phyloP scores from a whole-genome alignment of 2,329 filamentous ascomycete genomes.

The Emergomyces africanus region DNA sequence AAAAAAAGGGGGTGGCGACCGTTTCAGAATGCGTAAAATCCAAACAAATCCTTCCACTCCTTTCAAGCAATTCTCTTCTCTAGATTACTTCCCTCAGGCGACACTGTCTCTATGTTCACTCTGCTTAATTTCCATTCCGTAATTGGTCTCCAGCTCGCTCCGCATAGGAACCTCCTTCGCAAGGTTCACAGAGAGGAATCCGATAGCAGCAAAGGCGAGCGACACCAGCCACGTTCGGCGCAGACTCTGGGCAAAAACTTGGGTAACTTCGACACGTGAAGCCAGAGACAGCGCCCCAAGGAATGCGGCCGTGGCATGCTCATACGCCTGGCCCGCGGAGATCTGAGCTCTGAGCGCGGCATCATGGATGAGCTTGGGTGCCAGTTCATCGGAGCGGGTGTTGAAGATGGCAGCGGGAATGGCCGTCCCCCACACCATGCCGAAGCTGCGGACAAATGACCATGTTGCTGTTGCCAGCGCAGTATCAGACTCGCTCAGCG shows the following conservation, averaged over 20 bases:
- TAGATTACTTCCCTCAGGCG: too few relatives aligned
- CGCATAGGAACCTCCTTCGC: conserved; percentile 27
- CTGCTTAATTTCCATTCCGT: conserved; percentile 22
- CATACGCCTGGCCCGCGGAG: conserved; percentile 3
- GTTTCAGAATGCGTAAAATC: too few relatives aligned
- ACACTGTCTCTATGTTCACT: too few relatives aligned
- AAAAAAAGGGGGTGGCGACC: too few relatives aligned
- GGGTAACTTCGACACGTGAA: conserved; percentile 16
- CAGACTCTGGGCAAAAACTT: conserved; percentile 22
- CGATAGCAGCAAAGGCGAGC: conserved; percentile 19
- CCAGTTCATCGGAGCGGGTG: conserved; percentile 10
- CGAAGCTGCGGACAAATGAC: conserved; percentile 21
- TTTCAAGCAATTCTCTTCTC: too few relatives aligned
- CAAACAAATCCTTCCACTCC: too few relatives aligned
- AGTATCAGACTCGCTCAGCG: conserved; percentile 17
- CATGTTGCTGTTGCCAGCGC: conserved; percentile 18
- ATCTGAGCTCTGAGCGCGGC: not conserved
- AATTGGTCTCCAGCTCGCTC: conserved; percentile 28
- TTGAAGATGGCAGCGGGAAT: conserved; percentile 24
- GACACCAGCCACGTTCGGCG: conserved; percentile 26
- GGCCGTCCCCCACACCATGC: conserved; percentile 20
- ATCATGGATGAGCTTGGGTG: conserved; percentile 1
- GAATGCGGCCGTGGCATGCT: not conserved
- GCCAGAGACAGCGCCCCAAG: not conserved
- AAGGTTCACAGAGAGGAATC: conserved; percentile 22